Percentiles rank a stretch among this genome's conserved stretches.
phyloP scores from a whole-genome alignment of 768 basidiomycete species.

The Cystobasidium onofrii region DNA sequence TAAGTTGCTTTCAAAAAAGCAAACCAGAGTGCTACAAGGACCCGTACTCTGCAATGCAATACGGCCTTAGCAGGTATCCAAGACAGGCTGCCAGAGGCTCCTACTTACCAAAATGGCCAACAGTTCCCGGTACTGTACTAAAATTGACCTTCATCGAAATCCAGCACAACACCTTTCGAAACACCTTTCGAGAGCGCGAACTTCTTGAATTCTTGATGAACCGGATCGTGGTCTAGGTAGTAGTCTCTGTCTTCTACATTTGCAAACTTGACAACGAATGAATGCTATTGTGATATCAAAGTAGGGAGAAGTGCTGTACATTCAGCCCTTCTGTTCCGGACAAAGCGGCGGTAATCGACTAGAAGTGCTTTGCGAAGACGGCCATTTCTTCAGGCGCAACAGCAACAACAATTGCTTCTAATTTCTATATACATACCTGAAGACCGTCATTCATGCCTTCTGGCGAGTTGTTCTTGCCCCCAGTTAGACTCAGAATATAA shows the following conservation, averaged over 20 bases:
- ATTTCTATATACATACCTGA: neutral
- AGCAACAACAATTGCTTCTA: neutral
- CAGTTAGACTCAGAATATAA: slow-evolving; percentile 17
- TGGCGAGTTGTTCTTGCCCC: slow-evolving; percentile 12
- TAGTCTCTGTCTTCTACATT: slow-evolving; percentile 16
- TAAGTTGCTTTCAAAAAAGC: too few species aligned
- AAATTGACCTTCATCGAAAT: slow-evolving; percentile 24
- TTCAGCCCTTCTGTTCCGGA: neutral
- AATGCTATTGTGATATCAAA: slow-evolving; percentile 8
- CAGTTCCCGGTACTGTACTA: too few species aligned
- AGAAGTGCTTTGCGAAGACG: neutral
- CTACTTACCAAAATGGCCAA: too few species aligned
- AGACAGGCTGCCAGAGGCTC: too few species aligned
- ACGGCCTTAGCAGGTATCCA: too few species aligned
- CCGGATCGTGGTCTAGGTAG: slow-evolving; percentile 17
- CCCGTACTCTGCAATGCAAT: too few species aligned
- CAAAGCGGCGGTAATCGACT: neutral
- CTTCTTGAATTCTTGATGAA: slow-evolving; percentile 13
- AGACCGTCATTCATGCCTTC: slow-evolving; percentile 13
- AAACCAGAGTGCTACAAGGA: too few species aligned
- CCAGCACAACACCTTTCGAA: slow-evolving; percentile 5
- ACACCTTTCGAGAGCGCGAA: neutral
- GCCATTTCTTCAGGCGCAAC: too few species aligned
- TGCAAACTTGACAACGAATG: slow-evolving; percentile 19
- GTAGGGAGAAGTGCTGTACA: neutral